Percentiles rank a stretch among this genome's conserved stretches.
Evolutionary conservation across 371 early-diverging fungal genomes (phyloP).

Genomic region (Funneliformis caledonium): DNA sequence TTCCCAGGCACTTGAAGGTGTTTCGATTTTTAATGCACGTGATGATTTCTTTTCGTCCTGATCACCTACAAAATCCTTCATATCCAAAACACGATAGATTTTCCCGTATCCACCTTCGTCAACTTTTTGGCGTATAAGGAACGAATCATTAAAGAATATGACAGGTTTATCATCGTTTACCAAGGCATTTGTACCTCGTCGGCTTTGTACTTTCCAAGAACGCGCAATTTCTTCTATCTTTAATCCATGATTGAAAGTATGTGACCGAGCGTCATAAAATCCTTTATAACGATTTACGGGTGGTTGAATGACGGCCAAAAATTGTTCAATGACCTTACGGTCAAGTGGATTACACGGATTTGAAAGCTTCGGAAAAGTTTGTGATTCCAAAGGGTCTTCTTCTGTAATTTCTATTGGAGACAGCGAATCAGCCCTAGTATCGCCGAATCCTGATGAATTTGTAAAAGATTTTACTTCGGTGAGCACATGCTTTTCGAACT

Average conservation of each 20-base stretch:
- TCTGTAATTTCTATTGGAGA: neutral
- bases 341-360: constrained; percentile 35
- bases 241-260: neutral
- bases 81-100: constrained; percentile 45
- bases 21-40: constrained; percentile 49
- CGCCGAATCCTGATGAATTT: neutral
- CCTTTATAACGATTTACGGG: constrained; percentile 22
- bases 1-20: constrained; percentile 53
- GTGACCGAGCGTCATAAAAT: constrained; percentile 9
- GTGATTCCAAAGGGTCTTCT: no score
- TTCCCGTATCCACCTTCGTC: constrained; percentile 54
- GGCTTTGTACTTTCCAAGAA: neutral
- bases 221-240: neutral
- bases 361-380: neutral
- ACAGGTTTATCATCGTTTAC: constrained; percentile 20
- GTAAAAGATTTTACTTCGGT: neutral
- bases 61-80: neutral
- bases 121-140: constrained; percentile 42
- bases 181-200: neutral
- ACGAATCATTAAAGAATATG: constrained; percentile 34
- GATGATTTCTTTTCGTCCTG: neutral
- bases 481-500: neutral
- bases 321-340: neutral
- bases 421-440: neutral
- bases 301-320: constrained; percentile 2